phyloP scores from a whole-genome alignment of 371 early-diverging fungal species.

The Conidiobolus incongruus region DNA sequence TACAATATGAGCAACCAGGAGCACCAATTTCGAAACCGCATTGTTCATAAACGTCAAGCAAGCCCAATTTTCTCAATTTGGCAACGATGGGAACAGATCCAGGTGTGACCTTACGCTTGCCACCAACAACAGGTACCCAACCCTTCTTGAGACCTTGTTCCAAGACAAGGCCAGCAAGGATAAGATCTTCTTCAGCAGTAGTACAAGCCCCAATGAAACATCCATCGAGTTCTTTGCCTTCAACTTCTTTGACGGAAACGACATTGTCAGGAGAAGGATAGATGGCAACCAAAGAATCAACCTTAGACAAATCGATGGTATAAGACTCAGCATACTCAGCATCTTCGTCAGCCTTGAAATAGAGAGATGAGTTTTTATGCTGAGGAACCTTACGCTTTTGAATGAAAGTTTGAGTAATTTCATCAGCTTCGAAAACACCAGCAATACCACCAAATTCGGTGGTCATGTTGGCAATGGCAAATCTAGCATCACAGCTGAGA shows the following conservation, averaged over 20 bases:
- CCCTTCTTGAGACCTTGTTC: conserved; percentile 47
- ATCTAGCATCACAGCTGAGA: conserved; percentile 52
- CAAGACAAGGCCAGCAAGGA: conserved; percentile 42
- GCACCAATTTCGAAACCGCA: conserved; percentile 51
- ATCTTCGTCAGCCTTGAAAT: conserved; percentile 43
- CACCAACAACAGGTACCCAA: conserved; percentile 21
- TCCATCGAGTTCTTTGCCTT: conserved; percentile 43
- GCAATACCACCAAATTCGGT: conserved; percentile 68
- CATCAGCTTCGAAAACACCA: conserved; percentile 51
- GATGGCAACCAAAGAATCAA: conserved; percentile 42
- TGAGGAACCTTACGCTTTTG: conserved; percentile 35
- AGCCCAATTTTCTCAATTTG: conserved; percentile 44
- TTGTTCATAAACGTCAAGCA: conserved; percentile 41
- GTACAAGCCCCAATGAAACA: conserved; percentile 61
- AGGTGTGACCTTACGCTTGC: conserved; percentile 51
- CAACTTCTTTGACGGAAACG: conserved; percentile 24
- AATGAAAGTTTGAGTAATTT: conserved; percentile 40
- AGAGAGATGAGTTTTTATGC: conserved; percentile 37
- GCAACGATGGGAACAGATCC: conserved; percentile 59
- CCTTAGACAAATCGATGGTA: conserved; percentile 34
- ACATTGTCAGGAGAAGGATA: conserved; percentile 60
- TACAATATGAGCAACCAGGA: conserved; percentile 70
- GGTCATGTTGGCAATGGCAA: conserved; percentile 60
- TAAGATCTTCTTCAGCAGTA: conserved; percentile 62
- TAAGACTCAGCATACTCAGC: conserved; percentile 51